Evolutionary conservation across 2,329 filamentous ascomycete species (phyloP).

Genomic region (Aureobasidium sp.): DNA sequence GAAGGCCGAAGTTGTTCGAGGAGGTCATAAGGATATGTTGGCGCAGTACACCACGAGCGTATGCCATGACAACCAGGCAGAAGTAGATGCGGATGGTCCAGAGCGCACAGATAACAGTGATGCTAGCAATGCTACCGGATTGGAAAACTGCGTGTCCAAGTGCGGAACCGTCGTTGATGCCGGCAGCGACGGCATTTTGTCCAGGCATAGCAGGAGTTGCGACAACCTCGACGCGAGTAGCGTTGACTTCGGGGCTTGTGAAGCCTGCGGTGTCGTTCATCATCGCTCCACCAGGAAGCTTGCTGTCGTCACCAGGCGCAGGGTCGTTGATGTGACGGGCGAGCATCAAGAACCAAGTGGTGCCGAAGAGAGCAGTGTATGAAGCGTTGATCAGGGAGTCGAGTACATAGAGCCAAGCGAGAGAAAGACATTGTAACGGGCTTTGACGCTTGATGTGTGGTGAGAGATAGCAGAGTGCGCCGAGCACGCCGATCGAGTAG

Average conservation of each 20-base stretch:
- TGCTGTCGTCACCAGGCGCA: conserved; percentile 19
- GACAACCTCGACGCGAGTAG: conserved; percentile 50
- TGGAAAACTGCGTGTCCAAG: conserved; percentile 60
- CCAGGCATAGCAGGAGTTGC: conserved; percentile 42
- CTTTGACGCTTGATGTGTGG: conserved; percentile 73
- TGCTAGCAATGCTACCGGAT: conserved; percentile 64
- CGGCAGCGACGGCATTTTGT: conserved; percentile 49
- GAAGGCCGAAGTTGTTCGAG: conserved; percentile 26
- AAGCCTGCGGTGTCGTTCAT: conserved; percentile 60
- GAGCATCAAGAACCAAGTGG: conserved; percentile 79
- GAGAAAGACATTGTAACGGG: conserved; percentile 69
- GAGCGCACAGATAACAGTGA: conserved; percentile 66
- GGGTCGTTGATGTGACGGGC: conserved; percentile 47
- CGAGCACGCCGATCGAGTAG: conserved; percentile 69
- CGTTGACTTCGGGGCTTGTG: conserved; percentile 53
- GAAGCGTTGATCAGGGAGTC: conserved; percentile 75
- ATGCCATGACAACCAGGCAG: conserved; percentile 73
- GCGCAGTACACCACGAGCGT: conserved; percentile 68
- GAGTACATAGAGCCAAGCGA: conserved; percentile 79
- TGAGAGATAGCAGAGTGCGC: conserved; percentile 61
- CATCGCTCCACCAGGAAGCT: conserved; percentile 45
- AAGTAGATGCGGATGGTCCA: conserved; percentile 78
- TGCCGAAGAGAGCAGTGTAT: conserved; percentile 75
- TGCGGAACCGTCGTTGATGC: conserved; percentile 30
- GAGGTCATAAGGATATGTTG: conserved; percentile 51